phyloP scores from a whole-genome alignment of 2,329 filamentous ascomycete species.

The Akanthomyces muscarius region DNA sequence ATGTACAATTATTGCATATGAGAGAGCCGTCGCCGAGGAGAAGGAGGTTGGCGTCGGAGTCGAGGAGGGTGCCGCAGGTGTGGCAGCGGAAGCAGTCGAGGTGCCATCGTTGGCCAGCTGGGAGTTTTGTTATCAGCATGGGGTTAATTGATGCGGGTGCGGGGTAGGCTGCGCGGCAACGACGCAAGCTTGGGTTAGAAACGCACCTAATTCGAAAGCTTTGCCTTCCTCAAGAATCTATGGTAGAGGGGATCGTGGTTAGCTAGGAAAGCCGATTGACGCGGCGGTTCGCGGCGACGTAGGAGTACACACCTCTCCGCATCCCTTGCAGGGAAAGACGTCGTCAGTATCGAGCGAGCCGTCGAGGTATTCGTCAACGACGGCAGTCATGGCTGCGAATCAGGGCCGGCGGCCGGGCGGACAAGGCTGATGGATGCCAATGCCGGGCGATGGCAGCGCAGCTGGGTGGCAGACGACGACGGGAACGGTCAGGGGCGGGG shows the following conservation, averaged over 20 bases:
- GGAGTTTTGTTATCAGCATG: conserved; percentile 27
- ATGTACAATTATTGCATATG: conserved; percentile 99
- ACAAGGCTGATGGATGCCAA: conserved; percentile 1
- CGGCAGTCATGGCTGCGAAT: conserved; percentile 39
- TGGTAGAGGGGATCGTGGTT: conserved; percentile 18
- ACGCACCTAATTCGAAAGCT: conserved; percentile 89
- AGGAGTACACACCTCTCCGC: conserved; percentile 67
- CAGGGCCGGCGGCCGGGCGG: conserved; percentile 3
- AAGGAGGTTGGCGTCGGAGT: conserved; percentile 95
- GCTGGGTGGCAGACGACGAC: not conserved
- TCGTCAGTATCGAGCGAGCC: conserved; percentile 73
- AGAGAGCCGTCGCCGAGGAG: conserved; percentile 95
- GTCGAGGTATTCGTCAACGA: conserved; percentile 60
- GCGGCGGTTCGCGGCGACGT: not conserved
- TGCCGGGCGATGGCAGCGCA: conserved; percentile 9
- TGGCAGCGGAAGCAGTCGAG: conserved; percentile 98
- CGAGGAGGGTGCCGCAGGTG: conserved; percentile 89
- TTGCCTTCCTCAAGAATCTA: conserved; percentile 98
- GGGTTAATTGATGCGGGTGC: not conserved
- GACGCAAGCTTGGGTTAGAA: conserved; percentile 15
- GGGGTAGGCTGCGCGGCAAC: not conserved
- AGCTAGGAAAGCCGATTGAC: not conserved
- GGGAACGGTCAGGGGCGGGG: conserved; percentile 10
- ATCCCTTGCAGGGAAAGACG: conserved; percentile 85
- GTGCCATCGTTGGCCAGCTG: conserved; percentile 96